Conservation (phyloP, 805 yeast genomes). For the Candida parachauliodes region DNA sequence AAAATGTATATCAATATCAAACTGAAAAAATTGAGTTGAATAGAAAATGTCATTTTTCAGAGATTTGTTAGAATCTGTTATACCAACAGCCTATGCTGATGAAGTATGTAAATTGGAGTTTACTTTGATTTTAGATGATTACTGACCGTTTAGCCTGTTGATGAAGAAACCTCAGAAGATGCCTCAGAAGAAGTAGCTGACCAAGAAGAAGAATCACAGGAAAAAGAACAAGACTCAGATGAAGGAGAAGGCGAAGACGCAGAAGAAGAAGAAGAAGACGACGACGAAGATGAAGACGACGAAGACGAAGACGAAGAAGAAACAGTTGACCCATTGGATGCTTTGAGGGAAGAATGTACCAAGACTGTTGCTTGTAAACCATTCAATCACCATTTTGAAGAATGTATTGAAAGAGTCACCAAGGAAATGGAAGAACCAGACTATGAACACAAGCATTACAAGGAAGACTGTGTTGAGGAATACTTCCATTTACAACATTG, state of each 20-base stretch:
- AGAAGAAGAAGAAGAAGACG: constrained; percentile 31
- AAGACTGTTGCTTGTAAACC: constrained; percentile 65
- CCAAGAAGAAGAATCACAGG: constrained; percentile 13
- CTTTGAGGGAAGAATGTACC: constrained; percentile 56
- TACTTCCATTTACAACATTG: constrained; percentile 96
- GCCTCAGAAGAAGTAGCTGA: constrained; percentile 1
- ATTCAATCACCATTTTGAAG: constrained; percentile 83
- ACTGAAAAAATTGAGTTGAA: background rate
- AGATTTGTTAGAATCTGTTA: constrained; percentile 75
- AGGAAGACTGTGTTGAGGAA: constrained; percentile 98
- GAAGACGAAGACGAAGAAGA: constrained; percentile 70
- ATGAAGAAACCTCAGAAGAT: background rate
- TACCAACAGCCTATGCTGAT: constrained; percentile 86
- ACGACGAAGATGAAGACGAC: constrained; percentile 55
- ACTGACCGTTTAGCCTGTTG: constrained; percentile 4
- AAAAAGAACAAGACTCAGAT: constrained; percentile 12
- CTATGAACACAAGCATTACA: constrained; percentile 74
- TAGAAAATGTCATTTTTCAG: constrained; percentile 47
- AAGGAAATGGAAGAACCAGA: constrained; percentile 80
- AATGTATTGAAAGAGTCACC: constrained; percentile 93
- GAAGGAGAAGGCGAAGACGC: constrained; percentile 20
- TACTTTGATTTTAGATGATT: background rate
- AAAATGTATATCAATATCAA: background rate
- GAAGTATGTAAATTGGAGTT: constrained; percentile 40
- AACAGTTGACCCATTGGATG: constrained; percentile 45